Percentiles rank a stretch among this genome's conserved stretches.
Conservation (phyloP, 1,139 yeast species). For the Magnusiomyces fungicola region DNA sequence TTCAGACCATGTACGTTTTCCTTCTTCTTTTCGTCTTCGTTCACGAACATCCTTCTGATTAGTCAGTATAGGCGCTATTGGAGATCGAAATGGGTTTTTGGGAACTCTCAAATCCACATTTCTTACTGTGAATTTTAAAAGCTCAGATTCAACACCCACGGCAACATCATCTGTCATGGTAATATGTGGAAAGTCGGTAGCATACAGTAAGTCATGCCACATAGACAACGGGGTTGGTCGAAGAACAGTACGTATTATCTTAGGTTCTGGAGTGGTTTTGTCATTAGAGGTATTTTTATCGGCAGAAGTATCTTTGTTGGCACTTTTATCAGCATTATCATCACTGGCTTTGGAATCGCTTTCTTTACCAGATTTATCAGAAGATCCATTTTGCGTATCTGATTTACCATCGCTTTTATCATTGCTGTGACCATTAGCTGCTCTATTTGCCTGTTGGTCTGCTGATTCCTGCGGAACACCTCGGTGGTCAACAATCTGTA, state of each 20-base stretch:
- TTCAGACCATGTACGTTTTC: slow-evolving; percentile 4
- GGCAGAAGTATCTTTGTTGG: not conserved
- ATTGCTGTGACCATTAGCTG: not conserved
- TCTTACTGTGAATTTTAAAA: slow-evolving; percentile 67
- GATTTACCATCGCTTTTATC: slow-evolving; percentile 10
- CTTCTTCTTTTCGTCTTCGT: not conserved
- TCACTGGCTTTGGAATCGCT: slow-evolving; percentile 6
- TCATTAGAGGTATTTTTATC: not conserved
- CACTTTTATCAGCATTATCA: not conserved
- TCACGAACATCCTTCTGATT: slow-evolving; percentile 6
- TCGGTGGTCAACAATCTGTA: slow-evolving; percentile 77
- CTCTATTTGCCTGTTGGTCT: slow-evolving; percentile 4
- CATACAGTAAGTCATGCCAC: slow-evolving; percentile 78
- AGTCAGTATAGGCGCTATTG: slow-evolving; percentile 12
- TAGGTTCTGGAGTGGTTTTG: slow-evolving; percentile 38
- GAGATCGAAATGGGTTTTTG: slow-evolving; percentile 9
- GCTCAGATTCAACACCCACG: slow-evolving; percentile 74
- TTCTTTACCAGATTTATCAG: slow-evolving; percentile 7
- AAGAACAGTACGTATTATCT: slow-evolving; percentile 66
- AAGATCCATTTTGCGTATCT: not conserved
- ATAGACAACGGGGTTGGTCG: slow-evolving; percentile 74
- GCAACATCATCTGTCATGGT: slow-evolving; percentile 74
- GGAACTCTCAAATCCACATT: slow-evolving; percentile 70
- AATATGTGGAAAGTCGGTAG: slow-evolving; percentile 63
- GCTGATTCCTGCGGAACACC: slow-evolving; percentile 20